A percentile compares a stretch with the other conserved stretches of the same genome.
These are phyloP conservation scores for Claviceps purpurea DNA, from an alignment of 2,329 filamentous ascomycete species.

Conservation along the genomic window DNA sequence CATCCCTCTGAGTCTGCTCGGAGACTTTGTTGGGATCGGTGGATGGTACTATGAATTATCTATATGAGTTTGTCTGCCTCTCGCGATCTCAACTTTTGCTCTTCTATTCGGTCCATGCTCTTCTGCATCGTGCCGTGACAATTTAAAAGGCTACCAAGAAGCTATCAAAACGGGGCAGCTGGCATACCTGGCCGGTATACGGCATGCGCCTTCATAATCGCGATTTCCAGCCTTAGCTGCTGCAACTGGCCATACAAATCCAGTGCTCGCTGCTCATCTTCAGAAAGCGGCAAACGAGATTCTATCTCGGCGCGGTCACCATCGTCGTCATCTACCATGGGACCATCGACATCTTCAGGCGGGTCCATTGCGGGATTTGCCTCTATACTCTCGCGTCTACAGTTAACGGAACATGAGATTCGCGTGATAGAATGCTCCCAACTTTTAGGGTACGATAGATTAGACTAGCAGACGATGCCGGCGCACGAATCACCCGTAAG, in stretches of 20 bases:
- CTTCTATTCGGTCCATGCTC: neutral
- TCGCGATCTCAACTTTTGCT: neutral
- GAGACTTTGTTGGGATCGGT: constrained; percentile 32
- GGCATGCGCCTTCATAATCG: constrained; percentile 44
- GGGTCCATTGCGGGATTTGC: neutral
- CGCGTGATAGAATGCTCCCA: neutral
- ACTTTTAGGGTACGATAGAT: neutral
- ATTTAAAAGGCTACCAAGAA: too few relatives aligned
- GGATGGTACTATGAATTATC: constrained; percentile 1
- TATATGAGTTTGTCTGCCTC: neutral
- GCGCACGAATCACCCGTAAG: neutral
- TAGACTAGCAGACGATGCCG: neutral
- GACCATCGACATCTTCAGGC: constrained; percentile 15
- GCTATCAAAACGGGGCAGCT: neutral
- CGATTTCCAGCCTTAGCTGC: constrained; percentile 58
- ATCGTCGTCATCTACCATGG: constrained; percentile 12
- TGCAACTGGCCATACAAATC: constrained; percentile 59
- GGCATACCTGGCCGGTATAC: constrained; percentile 21
- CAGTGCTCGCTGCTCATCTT: constrained; percentile 52
- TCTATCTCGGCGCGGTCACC: constrained; percentile 19
- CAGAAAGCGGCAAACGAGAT: constrained; percentile 41
- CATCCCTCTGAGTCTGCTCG: constrained; percentile 46
- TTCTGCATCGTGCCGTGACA: neutral
- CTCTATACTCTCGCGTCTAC: neutral
- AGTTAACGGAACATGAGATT: neutral